Evolutionary conservation across 2,329 filamentous ascomycete species (phyloP).

Genomic region (Diaporthe vexans): DNA sequence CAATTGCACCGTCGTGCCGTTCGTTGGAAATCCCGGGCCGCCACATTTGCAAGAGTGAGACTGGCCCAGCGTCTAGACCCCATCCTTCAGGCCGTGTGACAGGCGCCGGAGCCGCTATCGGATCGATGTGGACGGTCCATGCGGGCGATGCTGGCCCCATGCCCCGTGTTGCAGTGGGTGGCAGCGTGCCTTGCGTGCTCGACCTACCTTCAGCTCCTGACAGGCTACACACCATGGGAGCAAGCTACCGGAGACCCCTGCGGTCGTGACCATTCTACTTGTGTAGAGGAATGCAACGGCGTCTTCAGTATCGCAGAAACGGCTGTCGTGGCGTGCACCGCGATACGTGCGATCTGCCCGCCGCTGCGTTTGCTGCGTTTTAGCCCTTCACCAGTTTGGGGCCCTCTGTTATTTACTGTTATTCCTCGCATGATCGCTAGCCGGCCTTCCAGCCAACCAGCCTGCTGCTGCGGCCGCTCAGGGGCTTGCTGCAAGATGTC

Average conservation of each 20-base stretch:
- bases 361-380: constrained; percentile 19
- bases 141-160: background rate
- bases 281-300: constrained; percentile 2
- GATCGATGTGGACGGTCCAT: constrained; percentile 1
- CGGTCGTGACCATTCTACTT: constrained; percentile 1
- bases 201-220: constrained; percentile 2
- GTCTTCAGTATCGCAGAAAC: constrained; percentile 27
- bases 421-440: background rate
- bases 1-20: constrained; percentile 12
- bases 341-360: constrained; percentile 26
- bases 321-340: constrained; percentile 7
- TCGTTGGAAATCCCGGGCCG: constrained; percentile 13
- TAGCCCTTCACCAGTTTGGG: background rate
- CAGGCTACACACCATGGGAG: background rate
- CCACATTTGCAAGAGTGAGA: constrained; percentile 30
- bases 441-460: background rate
- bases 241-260: constrained; percentile 21
- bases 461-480: constrained; percentile 28
- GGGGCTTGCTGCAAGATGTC: background rate
- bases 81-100: constrained; percentile 34
- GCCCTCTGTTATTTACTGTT: background rate
- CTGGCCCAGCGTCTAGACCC: constrained; percentile 36
- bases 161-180: constrained; percentile 1
- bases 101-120: constrained; percentile 35
- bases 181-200: background rate